These are phyloP conservation scores for Tylopilus plumbeoviolaceoides DNA, from an alignment of 768 basidiomycete species.

Conservation along the genomic window DNA sequence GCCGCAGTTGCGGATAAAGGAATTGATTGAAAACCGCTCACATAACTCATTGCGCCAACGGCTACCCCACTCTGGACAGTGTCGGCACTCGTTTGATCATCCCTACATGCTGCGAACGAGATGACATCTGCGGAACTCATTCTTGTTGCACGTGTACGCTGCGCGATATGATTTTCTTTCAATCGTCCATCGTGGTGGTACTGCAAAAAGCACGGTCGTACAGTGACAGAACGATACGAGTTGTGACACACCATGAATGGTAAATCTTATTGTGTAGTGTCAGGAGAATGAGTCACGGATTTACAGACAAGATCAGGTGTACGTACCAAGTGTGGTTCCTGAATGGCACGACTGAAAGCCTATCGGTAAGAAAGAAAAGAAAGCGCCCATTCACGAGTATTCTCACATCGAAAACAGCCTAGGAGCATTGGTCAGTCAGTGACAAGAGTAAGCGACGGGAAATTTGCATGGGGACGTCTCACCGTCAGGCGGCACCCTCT, in stretches of 20 bases:
- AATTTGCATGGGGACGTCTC: constrained; percentile 6
- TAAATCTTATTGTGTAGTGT: constrained; percentile 11
- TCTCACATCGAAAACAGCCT: constrained; percentile 50
- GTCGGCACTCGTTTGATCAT: constrained; percentile 71
- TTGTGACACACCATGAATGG: constrained; percentile 25
- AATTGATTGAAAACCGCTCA: constrained; percentile 32
- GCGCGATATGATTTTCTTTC: constrained; percentile 40
- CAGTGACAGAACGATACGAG: too few species aligned
- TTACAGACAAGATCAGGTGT: neutral
- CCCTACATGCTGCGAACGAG: constrained; percentile 68
- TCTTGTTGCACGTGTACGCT: constrained; percentile 36
- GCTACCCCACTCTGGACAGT: constrained; percentile 60
- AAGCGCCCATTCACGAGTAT: neutral
- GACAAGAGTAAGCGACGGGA: neutral
- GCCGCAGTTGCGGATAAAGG: neutral
- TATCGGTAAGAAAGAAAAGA: neutral
- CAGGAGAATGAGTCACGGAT: neutral
- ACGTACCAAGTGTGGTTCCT: constrained; percentile 42
- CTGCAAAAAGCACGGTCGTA: constrained; percentile 26
- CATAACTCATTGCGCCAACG: constrained; percentile 78
- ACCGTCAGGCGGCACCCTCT: constrained; percentile 64
- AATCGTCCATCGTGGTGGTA: constrained; percentile 58
- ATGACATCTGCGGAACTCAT: constrained; percentile 77
- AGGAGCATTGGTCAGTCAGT: neutral
- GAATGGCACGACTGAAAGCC: constrained; percentile 42